Base-by-base conservation (phyloP, 2,329 filamentous ascomycete genomes). In the Coniochaeta sp. region DNA sequence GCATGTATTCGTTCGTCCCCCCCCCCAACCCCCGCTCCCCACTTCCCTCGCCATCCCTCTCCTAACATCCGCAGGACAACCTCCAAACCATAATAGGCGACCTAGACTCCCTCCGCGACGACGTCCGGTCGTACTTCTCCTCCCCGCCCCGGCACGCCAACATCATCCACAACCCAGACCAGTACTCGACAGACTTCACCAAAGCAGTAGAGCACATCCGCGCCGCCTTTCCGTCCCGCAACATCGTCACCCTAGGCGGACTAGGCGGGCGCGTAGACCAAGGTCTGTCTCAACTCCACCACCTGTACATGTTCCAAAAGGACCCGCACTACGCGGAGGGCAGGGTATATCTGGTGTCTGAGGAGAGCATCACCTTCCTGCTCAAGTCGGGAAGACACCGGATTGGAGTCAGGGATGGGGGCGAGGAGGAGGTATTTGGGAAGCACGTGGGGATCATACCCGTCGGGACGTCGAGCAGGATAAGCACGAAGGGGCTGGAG, bases 191-290 rank as follows among this genome's bases (percentile, higher is more conserved):
- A 26, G 94, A 99, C 67, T 96, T 97, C 60, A 85, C 81, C 60
- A 99, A 99, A 73, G 89, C 83, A 60, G 79, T 87, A 58, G 75
- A 68, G 57, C 85, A 78, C 68, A 77, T 83, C 56, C 78, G 77
- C 3, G 59, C 65, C 26, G 55, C 65, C 38, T 53, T 68, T 5
- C 27, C 55, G 20, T 57, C 62, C 1, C 64, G 78, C 48, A 79
- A 92, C 61, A 83, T 96, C n/a, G 75, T 96, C 12, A 83, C 88
- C 32, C 71, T 96, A 6, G 91, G 92, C 35, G 90, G 91, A 2
- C 78, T 97, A 1, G 90, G 89, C 40, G 94, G 94, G 6, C 84
- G 94, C 27, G 87, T 97, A 14, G 94, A 99, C 67, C 94, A 99
- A 66, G 92, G 87, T 1, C 78, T 99, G 47, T 91, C 89, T 52